Evolutionary conservation across 129 eudicot genomes (phyloP).

Genomic region (Flaveria bidentis): DNA sequence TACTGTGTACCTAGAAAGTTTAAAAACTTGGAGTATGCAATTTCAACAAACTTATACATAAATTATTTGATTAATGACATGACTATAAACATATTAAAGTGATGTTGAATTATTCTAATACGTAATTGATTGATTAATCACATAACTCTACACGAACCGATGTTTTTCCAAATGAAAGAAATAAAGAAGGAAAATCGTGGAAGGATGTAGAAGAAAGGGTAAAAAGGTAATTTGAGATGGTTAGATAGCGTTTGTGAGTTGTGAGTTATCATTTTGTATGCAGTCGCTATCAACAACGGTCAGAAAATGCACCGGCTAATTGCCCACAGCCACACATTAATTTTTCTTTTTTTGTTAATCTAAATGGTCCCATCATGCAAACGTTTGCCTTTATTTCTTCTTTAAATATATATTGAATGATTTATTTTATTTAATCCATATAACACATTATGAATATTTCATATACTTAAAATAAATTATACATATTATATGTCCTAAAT

Average conservation of each 20-base stretch:
- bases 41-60: no score
- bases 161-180: background rate
- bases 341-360: slow-evolving; percentile 23
- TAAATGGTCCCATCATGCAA: slow-evolving; percentile 30
- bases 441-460: no score
- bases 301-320: slow-evolving; percentile 38
- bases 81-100: no score
- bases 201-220: slow-evolving; percentile 34
- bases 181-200: background rate
- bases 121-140: no score
- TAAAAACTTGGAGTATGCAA: no score
- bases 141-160: background rate
- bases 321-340: slow-evolving; percentile 36
- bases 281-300: slow-evolving; percentile 39
- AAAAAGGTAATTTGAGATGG: slow-evolving; percentile 6
- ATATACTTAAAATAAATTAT: no score
- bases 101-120: no score
- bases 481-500: no score
- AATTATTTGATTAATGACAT: no score
- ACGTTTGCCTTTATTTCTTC: slow-evolving; percentile 5
- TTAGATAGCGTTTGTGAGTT: slow-evolving; percentile 22
- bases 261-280: slow-evolving; percentile 10
- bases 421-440: background rate
- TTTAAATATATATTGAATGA: background rate
- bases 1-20: no score